A percentile compares a stretch with the other conserved stretches of the same genome.
Evolutionary conservation across 2,329 filamentous ascomycete species (phyloP).

Genomic region (Colletotrichum sp.): DNA sequence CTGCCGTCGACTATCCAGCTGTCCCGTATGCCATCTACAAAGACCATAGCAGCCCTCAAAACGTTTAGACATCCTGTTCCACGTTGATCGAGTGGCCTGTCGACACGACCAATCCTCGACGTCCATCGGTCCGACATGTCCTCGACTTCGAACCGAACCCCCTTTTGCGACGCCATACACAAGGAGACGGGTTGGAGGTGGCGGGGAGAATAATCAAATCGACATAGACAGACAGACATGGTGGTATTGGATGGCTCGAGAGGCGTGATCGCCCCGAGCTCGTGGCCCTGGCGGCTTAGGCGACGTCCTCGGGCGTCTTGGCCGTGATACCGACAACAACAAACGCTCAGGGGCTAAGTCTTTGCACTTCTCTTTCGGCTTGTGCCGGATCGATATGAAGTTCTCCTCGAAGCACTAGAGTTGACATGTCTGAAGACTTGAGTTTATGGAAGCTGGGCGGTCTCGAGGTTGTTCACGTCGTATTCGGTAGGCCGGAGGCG

Average conservation of each 20-base stretch:
- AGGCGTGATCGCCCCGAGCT: background rate
- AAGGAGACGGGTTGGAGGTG: background rate
- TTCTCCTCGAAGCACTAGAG: background rate
- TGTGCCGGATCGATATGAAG: background rate
- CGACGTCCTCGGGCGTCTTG: background rate
- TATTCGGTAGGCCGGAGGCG: background rate
- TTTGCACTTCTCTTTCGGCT: background rate
- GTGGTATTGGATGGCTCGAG: background rate
- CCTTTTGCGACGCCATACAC: background rate
- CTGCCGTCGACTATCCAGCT: background rate
- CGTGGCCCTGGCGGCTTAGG: background rate
- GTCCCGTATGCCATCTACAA: background rate
- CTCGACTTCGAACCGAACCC: background rate
- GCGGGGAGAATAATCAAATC: background rate
- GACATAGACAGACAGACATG: rapidly evolving
- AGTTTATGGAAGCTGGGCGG: background rate
- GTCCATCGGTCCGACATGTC: background rate
- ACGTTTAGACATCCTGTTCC: background rate
- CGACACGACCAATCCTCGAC: background rate
- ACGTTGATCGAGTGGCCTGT: background rate
- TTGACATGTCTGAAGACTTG: background rate
- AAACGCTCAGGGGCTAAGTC: background rate
- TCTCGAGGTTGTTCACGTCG: background rate
- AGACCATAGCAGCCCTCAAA: background rate
- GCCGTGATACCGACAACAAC: background rate